Conservation (phyloP, 768 basidiomycete genomes). For the Pholiota microspora region DNA sequence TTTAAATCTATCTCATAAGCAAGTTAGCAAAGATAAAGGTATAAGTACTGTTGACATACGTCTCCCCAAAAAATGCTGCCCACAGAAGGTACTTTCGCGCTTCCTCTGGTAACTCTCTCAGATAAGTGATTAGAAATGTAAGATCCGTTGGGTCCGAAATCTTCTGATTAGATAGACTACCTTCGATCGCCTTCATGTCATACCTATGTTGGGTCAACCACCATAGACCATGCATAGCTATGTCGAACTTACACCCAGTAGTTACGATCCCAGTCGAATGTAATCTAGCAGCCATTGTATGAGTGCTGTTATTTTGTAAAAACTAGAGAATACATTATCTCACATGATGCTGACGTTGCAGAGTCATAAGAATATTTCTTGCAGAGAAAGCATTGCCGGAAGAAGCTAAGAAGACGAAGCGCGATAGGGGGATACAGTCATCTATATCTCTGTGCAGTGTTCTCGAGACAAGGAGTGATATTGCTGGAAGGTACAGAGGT, state of each 20-base stretch:
- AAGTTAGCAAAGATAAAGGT: not conserved
- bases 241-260: constrained; percentile 56
- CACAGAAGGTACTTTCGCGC: constrained; percentile 66
- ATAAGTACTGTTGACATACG: constrained; percentile 37
- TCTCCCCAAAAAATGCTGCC: constrained; percentile 74
- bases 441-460: constrained; percentile 60
- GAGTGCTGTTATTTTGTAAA: not conserved
- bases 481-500: constrained; percentile 54
- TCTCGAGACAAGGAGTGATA: constrained; percentile 59
- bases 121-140: constrained; percentile 55
- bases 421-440: constrained; percentile 51
- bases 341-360: constrained; percentile 64
- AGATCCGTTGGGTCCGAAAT: constrained; percentile 62
- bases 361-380: constrained; percentile 57
- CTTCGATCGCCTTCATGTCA: constrained; percentile 55
- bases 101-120: constrained; percentile 61
- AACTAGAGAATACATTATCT: constrained; percentile 17
- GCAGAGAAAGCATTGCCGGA: constrained; percentile 73
- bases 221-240: not conserved
- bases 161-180: constrained; percentile 48
- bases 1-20: constrained; percentile 50
- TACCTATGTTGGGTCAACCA: constrained; percentile 33
- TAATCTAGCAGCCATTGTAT: constrained; percentile 41
- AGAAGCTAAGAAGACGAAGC: constrained; percentile 54
- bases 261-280: constrained; percentile 64